These are phyloP conservation scores for Dicorynia guianensis DNA, from an alignment of 306 rosid genomes.

Conservation along the genomic window DNA sequence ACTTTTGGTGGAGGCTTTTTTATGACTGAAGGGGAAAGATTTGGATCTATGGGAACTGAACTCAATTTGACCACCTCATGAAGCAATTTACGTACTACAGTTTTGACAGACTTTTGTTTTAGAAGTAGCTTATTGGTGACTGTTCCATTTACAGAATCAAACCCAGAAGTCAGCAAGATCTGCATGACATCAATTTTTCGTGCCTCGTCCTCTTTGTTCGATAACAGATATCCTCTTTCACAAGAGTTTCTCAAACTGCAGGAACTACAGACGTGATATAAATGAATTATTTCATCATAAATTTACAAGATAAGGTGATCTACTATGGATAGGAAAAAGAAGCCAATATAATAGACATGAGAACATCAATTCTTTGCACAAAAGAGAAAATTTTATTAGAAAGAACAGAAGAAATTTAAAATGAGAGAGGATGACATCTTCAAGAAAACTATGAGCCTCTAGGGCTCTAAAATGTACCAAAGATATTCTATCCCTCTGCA, in stretches of 20 bases:
- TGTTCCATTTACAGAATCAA: constrained; percentile 76
- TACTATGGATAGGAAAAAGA: constrained; percentile 5
- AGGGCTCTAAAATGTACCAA: no score
- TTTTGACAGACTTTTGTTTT: constrained; percentile 78
- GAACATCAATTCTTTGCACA: neutral
- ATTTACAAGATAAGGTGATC: no score
- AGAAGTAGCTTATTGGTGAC: constrained; percentile 66
- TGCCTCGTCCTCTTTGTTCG: constrained; percentile 93
- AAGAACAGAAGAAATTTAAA: no score
- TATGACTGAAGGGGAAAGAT: constrained; percentile 83
- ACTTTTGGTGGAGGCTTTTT: constrained; percentile 88
- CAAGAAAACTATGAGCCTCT: no score
- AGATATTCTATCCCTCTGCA: no score
- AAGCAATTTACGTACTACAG: constrained; percentile 86
- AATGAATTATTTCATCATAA: constrained; percentile 43
- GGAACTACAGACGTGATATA: constrained; percentile 95
- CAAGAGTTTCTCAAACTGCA: constrained; percentile 95
- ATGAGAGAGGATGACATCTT: no score
- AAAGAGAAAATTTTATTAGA: no score
- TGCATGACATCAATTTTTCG: constrained; percentile 89
- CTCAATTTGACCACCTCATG: constrained; percentile 94
- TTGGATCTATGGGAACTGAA: constrained; percentile 94
- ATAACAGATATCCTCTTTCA: constrained; percentile 78
- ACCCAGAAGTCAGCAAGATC: constrained; percentile 73
- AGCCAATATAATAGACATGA: constrained; percentile 22